phyloP scores from a whole-genome alignment of 2,329 filamentous ascomycete species.

The Sclerotinia trifoliorum region DNA sequence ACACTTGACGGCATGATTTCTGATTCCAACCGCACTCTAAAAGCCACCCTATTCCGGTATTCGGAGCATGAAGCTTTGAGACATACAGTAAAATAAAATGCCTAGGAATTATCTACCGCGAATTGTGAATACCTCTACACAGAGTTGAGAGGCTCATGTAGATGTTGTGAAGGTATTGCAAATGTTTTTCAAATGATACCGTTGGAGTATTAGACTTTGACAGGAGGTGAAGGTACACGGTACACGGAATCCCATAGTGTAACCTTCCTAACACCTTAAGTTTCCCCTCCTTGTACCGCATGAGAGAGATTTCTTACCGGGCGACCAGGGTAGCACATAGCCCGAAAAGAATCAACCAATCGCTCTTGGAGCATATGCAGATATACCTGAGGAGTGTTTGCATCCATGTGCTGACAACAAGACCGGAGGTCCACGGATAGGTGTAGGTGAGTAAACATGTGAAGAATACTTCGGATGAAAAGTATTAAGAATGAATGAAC shows the following conservation, averaged over 20 bases:
- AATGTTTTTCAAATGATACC: slow-evolving; percentile 15
- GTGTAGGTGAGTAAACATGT: slow-evolving; percentile 13
- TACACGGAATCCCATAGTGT: slow-evolving; percentile 19
- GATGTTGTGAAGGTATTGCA: slow-evolving; percentile 10
- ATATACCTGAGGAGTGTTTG: slow-evolving; percentile 18
- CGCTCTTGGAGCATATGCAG: background rate
- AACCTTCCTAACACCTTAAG: slow-evolving; percentile 16
- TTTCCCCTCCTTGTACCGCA: slow-evolving; percentile 14
- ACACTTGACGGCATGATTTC: slow-evolving; percentile 19
- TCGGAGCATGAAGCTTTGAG: slow-evolving; percentile 14
- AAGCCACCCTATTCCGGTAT: slow-evolving; percentile 9
- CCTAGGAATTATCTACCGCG: background rate
- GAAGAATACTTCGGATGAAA: slow-evolving; percentile 23
- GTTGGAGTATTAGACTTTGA: slow-evolving; percentile 14
- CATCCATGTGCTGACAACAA: slow-evolving; percentile 12
- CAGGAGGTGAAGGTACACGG: slow-evolving; percentile 7
- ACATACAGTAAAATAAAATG: background rate
- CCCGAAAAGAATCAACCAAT: slow-evolving; percentile 17
- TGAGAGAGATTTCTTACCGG: slow-evolving; percentile 16
- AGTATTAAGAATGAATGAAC: slow-evolving; percentile 15
- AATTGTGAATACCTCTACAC: background rate
- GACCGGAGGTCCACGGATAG: slow-evolving; percentile 10
- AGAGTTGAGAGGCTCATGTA: slow-evolving; percentile 3
- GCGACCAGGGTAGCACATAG: slow-evolving; percentile 5
- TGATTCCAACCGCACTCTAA: slow-evolving; percentile 13